Base-by-base conservation (phyloP, 2,329 filamentous ascomycete species). In the Claviceps purpurea region DNA sequence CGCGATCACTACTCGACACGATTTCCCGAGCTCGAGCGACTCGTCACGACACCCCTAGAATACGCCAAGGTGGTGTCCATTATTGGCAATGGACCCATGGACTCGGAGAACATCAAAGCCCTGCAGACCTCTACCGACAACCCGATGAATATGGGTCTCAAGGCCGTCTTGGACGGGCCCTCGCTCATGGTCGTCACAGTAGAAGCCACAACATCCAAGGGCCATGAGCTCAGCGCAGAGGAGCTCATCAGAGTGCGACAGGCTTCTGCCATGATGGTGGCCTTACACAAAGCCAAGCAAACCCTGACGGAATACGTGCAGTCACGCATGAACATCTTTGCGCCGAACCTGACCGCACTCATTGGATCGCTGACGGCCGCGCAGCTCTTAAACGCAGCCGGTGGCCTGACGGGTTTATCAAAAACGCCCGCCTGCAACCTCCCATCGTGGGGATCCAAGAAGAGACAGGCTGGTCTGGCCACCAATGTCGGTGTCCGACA, bases 21-120 rank as follows among this genome's bases (percentile, higher is more conserved):
- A 55, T 98, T 97, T 62, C 91, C 93, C 0, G 91, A 96, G 68
- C 79, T 98, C 42, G 93, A 98, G 67, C 78, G 78, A 20, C 79
- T 98, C 38, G 85, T 98, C 55, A 89, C 87, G 53, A 95, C 91
- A 61, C 89, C 93, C 1, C 77, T 97, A 49, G 89, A 96, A 65
- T 98, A 96, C 70, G 89, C 91, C 30, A 95, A 95, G 71, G 88
- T 93, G 0, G 93, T 97, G 8, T 84, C 88, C 3, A 94, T 97
- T 57, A 79, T 98, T 56, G 86, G 88, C 59, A 97, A 97, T 70
- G 89, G 89, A 0, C 89, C 93, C 14, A 79, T 97, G 73, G 85
- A 94, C 62, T 74, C 77, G 51, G 79, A 82, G 38, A 86, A 84
- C 60, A 91, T 97, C 70, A 91, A 90, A 66, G 73, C 77, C 2